Base-by-base conservation (phyloP, 2,329 filamentous ascomycete species). In the Coniochaeta hoffmannii region DNA sequence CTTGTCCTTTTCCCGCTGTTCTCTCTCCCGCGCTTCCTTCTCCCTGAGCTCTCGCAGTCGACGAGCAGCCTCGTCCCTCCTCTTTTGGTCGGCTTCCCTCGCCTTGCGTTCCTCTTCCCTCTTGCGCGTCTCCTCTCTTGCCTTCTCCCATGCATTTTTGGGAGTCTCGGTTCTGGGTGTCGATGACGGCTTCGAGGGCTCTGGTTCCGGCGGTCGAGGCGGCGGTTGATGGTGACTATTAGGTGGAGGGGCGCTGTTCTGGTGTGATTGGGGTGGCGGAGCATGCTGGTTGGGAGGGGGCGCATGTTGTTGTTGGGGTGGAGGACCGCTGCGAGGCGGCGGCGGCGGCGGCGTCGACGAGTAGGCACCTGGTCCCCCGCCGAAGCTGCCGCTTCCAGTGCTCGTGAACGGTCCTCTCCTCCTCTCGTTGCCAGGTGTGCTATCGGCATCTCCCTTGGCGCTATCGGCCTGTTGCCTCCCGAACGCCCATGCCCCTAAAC, bases 401-500 rank as follows among this genome's bases (percentile, higher is more conserved):
- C 49, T 51, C n/a, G 49, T 51, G 12, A 51, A 54, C 50, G 59
- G 44, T 56, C 57, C 24, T 53, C 57, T 53, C 55, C 58, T 38
- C 71, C 58, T 10, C 65, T 66, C 8, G 58, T 34, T 52, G n/a
- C 52, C 58, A 44, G 38, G 38, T 24, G 46, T 46, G 26, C 36
- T 41, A 17, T 59, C 62, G 34, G 53, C 52, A 28, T 59, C 31
- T 3, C 28, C 28, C 10, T 19, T 52, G 6, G 61, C 66, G 3
- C 69, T 69, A 51, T 77, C 75, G 63, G 79, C 74, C 65, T 87
- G 83, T 57, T 79, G 83, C 65, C 85, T 82, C 15, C 88, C 89
- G 62, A 86, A 75, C 2, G 86, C 83, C 90, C 91, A 96, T 3
- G 88, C 89, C 9, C 83, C 86, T 28, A 94, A 73, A 5, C 86